These are phyloP conservation scores for Delitschia confertaspora DNA, from an alignment of 495 filamentous ascomycete genomes.

Conservation along the genomic window DNA sequence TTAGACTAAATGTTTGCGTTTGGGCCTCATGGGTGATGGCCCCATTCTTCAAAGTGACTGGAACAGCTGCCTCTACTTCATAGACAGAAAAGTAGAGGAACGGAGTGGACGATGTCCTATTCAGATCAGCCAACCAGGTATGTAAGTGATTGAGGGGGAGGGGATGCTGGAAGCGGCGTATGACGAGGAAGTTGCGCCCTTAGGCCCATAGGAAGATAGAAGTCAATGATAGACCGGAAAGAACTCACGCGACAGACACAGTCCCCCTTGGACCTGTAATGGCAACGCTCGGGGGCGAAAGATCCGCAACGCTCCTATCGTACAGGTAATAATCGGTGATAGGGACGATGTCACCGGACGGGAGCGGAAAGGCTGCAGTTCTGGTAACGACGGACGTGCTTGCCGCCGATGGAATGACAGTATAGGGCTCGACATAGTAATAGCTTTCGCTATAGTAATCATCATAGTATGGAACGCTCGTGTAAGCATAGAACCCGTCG, in stretches of 20 bases:
- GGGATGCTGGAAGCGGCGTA: not conserved
- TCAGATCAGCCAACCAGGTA: constrained; percentile 1
- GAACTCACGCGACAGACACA: constrained; percentile 20
- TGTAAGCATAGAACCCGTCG: constrained; percentile 3
- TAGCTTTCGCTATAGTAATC: not conserved
- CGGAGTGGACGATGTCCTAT: constrained; percentile 26
- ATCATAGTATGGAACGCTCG: not conserved
- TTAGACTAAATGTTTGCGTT: constrained; percentile 12
- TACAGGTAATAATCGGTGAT: constrained; percentile 3
- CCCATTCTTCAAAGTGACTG: constrained; percentile 5
- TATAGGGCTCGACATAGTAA: constrained; percentile 10
- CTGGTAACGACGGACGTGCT: constrained; percentile 26
- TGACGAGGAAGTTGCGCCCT: not conserved
- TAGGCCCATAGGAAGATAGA: not conserved
- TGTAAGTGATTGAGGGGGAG: not conserved
- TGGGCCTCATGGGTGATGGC: not conserved
- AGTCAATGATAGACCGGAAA: not conserved
- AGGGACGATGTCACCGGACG: constrained; percentile 20
- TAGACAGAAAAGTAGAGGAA: constrained; percentile 31
- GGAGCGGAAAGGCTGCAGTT: constrained; percentile 18
- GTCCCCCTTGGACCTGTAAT: constrained; percentile 16
- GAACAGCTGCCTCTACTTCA: constrained; percentile 14
- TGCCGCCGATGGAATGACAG: constrained; percentile 27
- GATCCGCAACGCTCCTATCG: not conserved
- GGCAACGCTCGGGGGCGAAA: constrained; percentile 15